These are phyloP conservation scores for Coix lacrymajobi DNA, from an alignment of 176 grass and related monocot genomes.

Conservation along the genomic window DNA sequence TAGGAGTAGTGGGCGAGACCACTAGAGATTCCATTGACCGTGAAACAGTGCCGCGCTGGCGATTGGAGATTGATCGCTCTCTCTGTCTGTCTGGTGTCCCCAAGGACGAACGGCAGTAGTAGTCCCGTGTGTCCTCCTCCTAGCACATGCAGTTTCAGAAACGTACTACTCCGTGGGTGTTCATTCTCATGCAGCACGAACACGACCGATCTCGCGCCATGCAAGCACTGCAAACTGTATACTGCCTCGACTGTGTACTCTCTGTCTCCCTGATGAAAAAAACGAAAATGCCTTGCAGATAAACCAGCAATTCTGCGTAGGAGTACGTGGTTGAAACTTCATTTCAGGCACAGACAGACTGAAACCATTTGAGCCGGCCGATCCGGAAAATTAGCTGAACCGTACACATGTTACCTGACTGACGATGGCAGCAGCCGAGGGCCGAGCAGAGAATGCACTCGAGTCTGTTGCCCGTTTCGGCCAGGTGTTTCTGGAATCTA, in stretches of 20 bases:
- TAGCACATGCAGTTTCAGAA: neutral
- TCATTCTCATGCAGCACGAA: neutral
- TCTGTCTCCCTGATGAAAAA: neutral
- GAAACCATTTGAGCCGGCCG: neutral
- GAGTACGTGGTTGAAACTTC: neutral
- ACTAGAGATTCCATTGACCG: slow-evolving; percentile 30
- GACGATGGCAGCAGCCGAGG: neutral
- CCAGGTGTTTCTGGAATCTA: neutral
- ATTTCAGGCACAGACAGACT: neutral
- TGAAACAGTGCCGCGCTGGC: neutral
- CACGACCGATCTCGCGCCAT: neutral
- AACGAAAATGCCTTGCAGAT: too few species aligned
- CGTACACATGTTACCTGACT: neutral
- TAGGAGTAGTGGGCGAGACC: neutral
- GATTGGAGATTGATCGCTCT: neutral
- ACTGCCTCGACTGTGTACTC: neutral
- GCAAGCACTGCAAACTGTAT: neutral
- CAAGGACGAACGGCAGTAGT: neutral
- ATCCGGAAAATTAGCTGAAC: neutral
- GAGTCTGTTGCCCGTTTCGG: neutral
- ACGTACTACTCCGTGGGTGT: too few species aligned
- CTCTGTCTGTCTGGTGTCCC: neutral
- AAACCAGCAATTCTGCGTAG: neutral
- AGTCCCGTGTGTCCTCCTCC: neutral
- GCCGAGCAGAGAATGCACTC: neutral